A percentile compares a stretch with the other conserved stretches of the same genome.
Conservation (phyloP, 257 asterid genomes). For the Rhazya stricta region DNA sequence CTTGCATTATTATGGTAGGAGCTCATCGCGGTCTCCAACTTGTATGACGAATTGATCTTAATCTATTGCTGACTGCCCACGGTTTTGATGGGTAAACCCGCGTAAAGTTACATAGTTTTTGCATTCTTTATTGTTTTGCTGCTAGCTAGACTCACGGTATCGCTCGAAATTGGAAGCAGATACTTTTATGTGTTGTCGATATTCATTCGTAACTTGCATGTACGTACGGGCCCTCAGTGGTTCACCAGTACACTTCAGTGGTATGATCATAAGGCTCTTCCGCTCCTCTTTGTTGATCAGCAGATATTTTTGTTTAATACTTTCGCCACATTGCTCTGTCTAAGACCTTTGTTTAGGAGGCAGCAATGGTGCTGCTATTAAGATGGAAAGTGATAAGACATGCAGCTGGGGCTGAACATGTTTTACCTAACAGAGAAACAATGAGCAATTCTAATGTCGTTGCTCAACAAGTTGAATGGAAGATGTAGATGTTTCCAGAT, state of each 20-base stretch:
- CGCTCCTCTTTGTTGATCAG: neutral
- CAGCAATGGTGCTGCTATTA: neutral
- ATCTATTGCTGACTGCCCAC: conserved; percentile 2
- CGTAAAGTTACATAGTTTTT: neutral
- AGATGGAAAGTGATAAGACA: neutral
- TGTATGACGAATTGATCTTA: neutral
- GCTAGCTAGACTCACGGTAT: neutral
- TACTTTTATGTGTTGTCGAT: neutral
- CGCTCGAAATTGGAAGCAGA: too few relatives aligned
- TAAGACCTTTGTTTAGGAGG: neutral
- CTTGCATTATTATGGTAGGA: conserved; percentile 1
- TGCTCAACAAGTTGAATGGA: neutral
- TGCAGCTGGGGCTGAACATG: neutral
- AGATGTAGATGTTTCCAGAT: too few relatives aligned
- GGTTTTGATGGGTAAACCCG: neutral
- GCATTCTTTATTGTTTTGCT: neutral
- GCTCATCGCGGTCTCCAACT: neutral
- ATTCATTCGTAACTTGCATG: neutral
- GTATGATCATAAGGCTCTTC: too few relatives aligned
- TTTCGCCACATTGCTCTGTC: neutral
- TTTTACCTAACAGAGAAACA: neutral
- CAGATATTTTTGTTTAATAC: neutral
- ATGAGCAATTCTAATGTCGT: neutral
- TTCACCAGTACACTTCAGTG: neutral
- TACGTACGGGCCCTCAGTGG: conserved; percentile 1